phyloP scores from a whole-genome alignment of 2,329 filamentous ascomycete genomes.

The Fusarium palustre region DNA sequence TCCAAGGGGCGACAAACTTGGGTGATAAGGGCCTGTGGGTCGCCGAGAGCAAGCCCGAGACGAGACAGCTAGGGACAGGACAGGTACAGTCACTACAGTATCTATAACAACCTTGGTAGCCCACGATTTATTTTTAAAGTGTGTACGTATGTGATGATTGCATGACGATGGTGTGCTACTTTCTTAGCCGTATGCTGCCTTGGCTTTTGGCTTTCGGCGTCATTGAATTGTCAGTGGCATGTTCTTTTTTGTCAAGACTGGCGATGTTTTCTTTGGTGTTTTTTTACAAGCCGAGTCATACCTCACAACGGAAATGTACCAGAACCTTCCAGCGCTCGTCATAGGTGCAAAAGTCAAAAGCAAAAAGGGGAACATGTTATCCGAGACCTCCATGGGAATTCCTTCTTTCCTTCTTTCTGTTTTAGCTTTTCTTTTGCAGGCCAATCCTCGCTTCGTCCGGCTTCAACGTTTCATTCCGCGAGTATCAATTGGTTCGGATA shows the following conservation, averaged over 20 bases:
- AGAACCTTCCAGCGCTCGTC: background rate
- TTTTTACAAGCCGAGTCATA: constrained; percentile 19
- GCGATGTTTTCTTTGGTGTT: constrained; percentile 37
- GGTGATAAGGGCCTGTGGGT: constrained; percentile 48
- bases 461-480: constrained; percentile 24
- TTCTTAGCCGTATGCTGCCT: background rate
- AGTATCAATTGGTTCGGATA: constrained; percentile 41
- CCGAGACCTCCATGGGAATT: background rate
- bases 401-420: background rate
- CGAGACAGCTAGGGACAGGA: constrained; percentile 32
- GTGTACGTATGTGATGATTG: constrained; percentile 10
- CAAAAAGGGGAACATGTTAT: background rate
- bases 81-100: background rate
- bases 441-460: constrained; percentile 20
- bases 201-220: constrained; percentile 6
- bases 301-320: background rate
- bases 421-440: background rate
- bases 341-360: background rate
- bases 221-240: constrained; percentile 19
- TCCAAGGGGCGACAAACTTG: constrained; percentile 27
- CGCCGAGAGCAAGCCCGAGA: constrained; percentile 49
- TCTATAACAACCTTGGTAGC: constrained; percentile 3
- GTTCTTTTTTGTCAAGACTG: constrained; percentile 21
- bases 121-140: constrained; percentile 14
- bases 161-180: constrained; percentile 35